Percentiles rank a stretch among this genome's conserved stretches.
Conservation (phyloP, 2,329 filamentous ascomycete species). For the Didymosphaeria variabile region DNA sequence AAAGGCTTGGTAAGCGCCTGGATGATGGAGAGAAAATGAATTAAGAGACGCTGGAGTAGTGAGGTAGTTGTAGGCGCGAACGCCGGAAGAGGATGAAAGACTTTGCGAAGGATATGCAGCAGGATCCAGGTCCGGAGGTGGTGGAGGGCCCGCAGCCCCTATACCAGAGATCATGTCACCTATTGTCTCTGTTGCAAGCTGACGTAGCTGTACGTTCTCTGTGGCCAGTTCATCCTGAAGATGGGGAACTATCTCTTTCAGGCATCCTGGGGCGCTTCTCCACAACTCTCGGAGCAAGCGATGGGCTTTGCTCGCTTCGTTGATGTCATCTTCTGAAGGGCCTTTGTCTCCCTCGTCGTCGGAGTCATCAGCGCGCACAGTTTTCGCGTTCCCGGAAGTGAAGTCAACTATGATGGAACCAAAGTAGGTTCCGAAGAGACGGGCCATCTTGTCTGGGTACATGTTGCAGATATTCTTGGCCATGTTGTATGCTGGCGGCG, state of each 20-base stretch:
- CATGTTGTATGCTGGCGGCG: constrained; percentile 94
- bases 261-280: constrained; percentile 86
- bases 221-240: constrained; percentile 90
- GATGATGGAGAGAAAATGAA: constrained; percentile 86
- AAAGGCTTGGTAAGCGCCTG: constrained; percentile 82
- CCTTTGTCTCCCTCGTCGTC: constrained; percentile 62
- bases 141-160: constrained; percentile 86
- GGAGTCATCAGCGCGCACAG: constrained; percentile 49
- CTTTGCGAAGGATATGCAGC: constrained; percentile 83
- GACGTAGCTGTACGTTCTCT: constrained; percentile 85
- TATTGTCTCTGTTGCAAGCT: constrained; percentile 90
- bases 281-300: constrained; percentile 89
- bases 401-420: constrained; percentile 95
- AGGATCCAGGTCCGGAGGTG: constrained; percentile 76
- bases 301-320: constrained; percentile 90
- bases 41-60: constrained; percentile 86
- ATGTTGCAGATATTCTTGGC: constrained; percentile 92
- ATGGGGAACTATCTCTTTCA: constrained; percentile 93
- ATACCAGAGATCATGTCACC: constrained; percentile 96
- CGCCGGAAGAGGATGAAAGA: constrained; percentile 50
- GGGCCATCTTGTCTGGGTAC: constrained; percentile 92
- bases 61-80: constrained; percentile 66
- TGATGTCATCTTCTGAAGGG: constrained; percentile 83
- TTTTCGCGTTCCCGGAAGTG: constrained; percentile 60
- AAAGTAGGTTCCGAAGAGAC: constrained; percentile 95